Percentiles rank a stretch among this genome's conserved stretches.
These are phyloP conservation scores for Magnusiomyces clavatus DNA, from an alignment of 1,139 yeast genomes.

Conservation along the genomic window DNA sequence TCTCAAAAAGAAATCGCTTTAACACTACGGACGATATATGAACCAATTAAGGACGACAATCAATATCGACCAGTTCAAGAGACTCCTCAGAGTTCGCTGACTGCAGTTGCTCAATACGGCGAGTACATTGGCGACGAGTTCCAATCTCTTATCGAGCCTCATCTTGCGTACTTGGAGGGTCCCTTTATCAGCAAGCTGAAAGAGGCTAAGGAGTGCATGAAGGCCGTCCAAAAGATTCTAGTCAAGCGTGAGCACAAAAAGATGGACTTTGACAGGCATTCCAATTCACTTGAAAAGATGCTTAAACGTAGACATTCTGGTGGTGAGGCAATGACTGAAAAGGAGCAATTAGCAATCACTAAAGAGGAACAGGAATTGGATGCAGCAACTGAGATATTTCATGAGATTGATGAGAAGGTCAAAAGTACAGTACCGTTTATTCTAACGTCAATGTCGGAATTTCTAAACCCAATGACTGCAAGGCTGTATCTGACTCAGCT, in stretches of 20 bases:
- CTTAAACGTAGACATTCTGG: slow-evolving; percentile 30
- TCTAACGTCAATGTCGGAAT: slow-evolving; percentile 43
- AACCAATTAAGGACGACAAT: slow-evolving; percentile 28
- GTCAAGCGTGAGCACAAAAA: slow-evolving; percentile 43
- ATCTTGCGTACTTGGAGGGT: slow-evolving; percentile 23
- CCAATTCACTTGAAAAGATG: slow-evolving; percentile 39
- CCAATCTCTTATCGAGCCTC: slow-evolving; percentile 21
- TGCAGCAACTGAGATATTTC: slow-evolving; percentile 28
- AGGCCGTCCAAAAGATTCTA: slow-evolving; percentile 39
- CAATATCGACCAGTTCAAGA: slow-evolving; percentile 26
- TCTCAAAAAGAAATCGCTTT: slow-evolving; percentile 26
- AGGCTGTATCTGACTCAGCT: slow-evolving; percentile 27
- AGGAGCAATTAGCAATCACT: slow-evolving; percentile 25
- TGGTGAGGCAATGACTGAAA: slow-evolving; percentile 23
- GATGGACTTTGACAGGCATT: slow-evolving; percentile 37
- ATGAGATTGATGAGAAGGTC: slow-evolving; percentile 37
- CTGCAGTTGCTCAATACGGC: slow-evolving; percentile 23
- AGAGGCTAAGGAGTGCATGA: slow-evolving; percentile 37
- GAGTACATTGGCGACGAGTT: slow-evolving; percentile 10
- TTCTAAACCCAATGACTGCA: slow-evolving; percentile 36
- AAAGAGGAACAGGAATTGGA: slow-evolving; percentile 28
- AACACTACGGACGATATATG: slow-evolving; percentile 35
- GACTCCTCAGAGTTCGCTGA: slow-evolving; percentile 38
- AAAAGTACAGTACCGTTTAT: slow-evolving; percentile 42
- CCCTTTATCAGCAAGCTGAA: slow-evolving; percentile 24